Base-by-base conservation (phyloP, 148 eudicot genomes). In the Chenopodium suecicum region DNA sequence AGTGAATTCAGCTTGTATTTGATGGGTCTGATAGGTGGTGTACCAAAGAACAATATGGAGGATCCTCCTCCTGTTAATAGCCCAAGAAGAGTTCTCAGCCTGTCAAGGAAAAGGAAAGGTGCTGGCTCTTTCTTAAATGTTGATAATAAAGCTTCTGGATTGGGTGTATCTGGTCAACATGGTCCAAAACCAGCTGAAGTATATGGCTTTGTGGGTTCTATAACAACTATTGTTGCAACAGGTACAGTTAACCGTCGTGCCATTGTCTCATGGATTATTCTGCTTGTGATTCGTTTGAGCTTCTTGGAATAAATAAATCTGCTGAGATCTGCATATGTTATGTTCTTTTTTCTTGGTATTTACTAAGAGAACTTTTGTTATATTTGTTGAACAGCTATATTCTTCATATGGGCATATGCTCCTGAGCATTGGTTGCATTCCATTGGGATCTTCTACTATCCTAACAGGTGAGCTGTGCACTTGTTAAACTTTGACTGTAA, bases 161-260 rank as follows among this genome's bases (percentile, higher is more conserved):
- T 91, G 79, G 94, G 93, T 76, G 79, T 89, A 48, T 92, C 98
- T 82, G 92, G 95, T 79, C 95, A 93, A 74, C 93, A 86, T 77
- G 97, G 97, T 72, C 96, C 97, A 2, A 95, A 93, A 58, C 94
- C 92, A 67, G 89, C 93, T 48, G 98, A 95, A 88, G 97, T 91
- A 25, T 95, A 93, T 82, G 98, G 98, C 6, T 95, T 95, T 82
- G 98, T 93, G 62, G 98, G 98, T 48, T 88, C 95, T 73, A 93
- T 95, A 81, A 86, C 98, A 74, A 93, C 94, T 47, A 93, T 90
- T 77, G 94, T 91, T 66, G 92, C 95, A 76, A 90, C 95, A 82
- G 95, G 97, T 93, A 78, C 52, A 34, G 12, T 73, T 44, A 79
- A 22, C 54, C 34, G 47, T 23, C 65, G 22, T 58, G 44, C 6